A percentile compares a stretch with the other conserved stretches of the same genome.
These are phyloP conservation scores for Rehmannia glutinosa DNA, from an alignment of 257 asterid species.

Conservation along the genomic window DNA sequence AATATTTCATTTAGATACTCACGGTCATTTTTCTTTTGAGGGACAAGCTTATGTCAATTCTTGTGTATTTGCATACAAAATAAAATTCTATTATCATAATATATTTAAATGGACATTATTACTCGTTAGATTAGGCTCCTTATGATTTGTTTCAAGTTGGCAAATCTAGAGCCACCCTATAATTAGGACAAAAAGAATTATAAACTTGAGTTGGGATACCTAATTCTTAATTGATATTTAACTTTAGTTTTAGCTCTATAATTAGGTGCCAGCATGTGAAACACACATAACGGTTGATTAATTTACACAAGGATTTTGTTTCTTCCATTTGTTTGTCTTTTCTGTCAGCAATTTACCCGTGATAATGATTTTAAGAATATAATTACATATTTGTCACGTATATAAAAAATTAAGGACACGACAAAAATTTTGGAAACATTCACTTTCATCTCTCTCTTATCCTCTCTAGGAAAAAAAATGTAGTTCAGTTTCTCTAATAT, in stretches of 20 bases:
- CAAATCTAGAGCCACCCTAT: conserved; percentile 24
- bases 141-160: conserved; percentile 19
- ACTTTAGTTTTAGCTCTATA: conserved; percentile 13
- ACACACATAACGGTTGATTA: conserved; percentile 34
- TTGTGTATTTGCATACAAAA: no score
- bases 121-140: conserved; percentile 3
- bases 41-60: no score
- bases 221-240: conserved; percentile 25
- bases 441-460: conserved; percentile 19
- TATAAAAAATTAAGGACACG: conserved; percentile 4
- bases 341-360: conserved; percentile 11
- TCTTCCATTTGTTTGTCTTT: conserved; percentile 38
- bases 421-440: conserved; percentile 16
- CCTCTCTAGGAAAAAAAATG: neutral
- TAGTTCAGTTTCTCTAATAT: neutral
- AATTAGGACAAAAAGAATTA: conserved; percentile 30
- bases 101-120: conserved; percentile 12
- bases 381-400: neutral
- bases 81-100: no score
- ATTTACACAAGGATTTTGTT: conserved; percentile 23
- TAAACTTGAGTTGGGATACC: conserved; percentile 40
- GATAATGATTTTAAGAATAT: conserved; percentile 26
- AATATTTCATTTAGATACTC: no score
- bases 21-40: no score
- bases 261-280: conserved; percentile 38